Conservation (phyloP, 805 yeast genomes). For the Starmerella geochares region DNA sequence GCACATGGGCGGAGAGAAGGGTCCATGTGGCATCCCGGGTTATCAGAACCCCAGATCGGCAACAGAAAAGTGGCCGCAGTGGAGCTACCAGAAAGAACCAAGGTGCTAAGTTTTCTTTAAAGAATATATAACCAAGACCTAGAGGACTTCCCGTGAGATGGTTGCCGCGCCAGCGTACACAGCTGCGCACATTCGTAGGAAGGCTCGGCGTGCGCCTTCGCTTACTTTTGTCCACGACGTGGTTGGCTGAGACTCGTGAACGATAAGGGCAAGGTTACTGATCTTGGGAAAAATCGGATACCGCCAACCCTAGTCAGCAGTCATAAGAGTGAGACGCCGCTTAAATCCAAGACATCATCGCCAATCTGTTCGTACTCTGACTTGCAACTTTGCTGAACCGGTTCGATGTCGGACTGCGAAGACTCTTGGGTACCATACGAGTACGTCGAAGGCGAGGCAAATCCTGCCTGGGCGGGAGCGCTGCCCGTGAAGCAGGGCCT, state of each 20-base stretch:
- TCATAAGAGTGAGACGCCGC: neutral
- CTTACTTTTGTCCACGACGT: neutral
- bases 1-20: neutral
- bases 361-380: neutral
- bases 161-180: too few relatives aligned
- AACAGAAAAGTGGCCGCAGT: too few relatives aligned
- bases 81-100: too few relatives aligned
- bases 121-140: too few relatives aligned
- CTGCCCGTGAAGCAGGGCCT: constrained; percentile 80
- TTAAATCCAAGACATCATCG: neutral
- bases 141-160: too few relatives aligned
- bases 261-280: constrained; percentile 5
- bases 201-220: neutral
- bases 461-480: constrained; percentile 85
- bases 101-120: too few relatives aligned
- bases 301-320: constrained; percentile 4
- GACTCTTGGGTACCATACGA: constrained; percentile 36
- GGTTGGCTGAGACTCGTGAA: neutral
- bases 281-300: constrained; percentile 6
- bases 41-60: neutral
- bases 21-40: neutral
- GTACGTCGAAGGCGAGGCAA: constrained; percentile 66
- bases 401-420: constrained; percentile 10
- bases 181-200: neutral
- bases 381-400: neutral